These are phyloP conservation scores for Mantamonas sphyraenae DNA, from an alignment of 78 protist genomes.

Conservation along the genomic window DNA sequence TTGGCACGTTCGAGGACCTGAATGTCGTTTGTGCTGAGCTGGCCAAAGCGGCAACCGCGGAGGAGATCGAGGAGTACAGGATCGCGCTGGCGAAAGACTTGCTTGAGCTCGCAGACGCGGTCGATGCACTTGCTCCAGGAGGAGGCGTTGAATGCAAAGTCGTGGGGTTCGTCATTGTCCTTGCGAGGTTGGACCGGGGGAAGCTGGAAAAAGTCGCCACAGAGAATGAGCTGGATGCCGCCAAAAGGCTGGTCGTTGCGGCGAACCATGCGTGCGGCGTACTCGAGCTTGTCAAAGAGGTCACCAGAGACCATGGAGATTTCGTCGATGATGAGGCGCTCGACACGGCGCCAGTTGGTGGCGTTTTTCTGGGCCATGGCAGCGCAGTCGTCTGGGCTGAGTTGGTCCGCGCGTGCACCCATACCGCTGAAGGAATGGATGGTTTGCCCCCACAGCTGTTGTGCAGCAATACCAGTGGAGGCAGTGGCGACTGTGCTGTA, in stretches of 20 bases:
- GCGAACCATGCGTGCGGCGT: slow-evolving; percentile 26
- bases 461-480: slow-evolving; percentile 56
- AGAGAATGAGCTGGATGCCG: slow-evolving; percentile 68
- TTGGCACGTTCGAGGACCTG: too few relatives aligned
- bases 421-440: slow-evolving; percentile 63
- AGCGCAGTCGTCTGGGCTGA: not conserved
- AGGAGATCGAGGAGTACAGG: not conserved
- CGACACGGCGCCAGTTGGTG: slow-evolving; percentile 14
- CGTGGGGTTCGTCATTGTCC: not conserved
- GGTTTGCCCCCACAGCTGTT: slow-evolving; percentile 9
- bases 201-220: slow-evolving; percentile 79
- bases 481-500: slow-evolving; percentile 24
- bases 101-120: slow-evolving; percentile 1
- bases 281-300: slow-evolving; percentile 54
- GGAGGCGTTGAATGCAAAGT: slow-evolving; percentile 25
- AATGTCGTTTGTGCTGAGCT: too few relatives aligned
- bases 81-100: slow-evolving; percentile 3
- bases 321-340: slow-evolving; percentile 67
- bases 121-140: slow-evolving; percentile 22
- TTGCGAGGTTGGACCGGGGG: slow-evolving; percentile 77
- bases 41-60: not conserved
- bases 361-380: not conserved
- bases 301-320: slow-evolving; percentile 59
- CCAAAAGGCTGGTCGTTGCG: slow-evolving; percentile 55
- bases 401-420: slow-evolving; percentile 13